A percentile compares a stretch with the other conserved stretches of the same genome.
phyloP scores from a whole-genome alignment of 345 rosid species.

The Brassica rapa region DNA sequence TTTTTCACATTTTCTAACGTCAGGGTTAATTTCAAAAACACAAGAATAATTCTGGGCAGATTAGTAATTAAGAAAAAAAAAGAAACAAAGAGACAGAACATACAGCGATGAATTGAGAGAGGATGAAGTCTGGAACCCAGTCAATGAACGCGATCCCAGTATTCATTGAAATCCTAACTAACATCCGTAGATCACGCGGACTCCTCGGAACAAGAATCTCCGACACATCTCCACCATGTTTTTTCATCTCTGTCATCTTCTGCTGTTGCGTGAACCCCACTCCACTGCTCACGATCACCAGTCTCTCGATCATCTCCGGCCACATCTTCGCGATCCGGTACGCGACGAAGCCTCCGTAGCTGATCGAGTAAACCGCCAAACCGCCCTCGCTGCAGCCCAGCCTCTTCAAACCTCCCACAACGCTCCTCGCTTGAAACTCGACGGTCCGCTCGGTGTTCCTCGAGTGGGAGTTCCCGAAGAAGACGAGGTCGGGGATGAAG shows the following conservation, averaged over 20 bases:
- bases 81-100: slow-evolving; percentile 18
- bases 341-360: slow-evolving; percentile 82
- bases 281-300: slow-evolving; percentile 71
- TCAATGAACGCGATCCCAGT: slow-evolving; percentile 37
- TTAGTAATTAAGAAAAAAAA: not conserved
- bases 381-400: slow-evolving; percentile 51
- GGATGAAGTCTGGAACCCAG: slow-evolving; percentile 64
- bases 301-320: slow-evolving; percentile 52
- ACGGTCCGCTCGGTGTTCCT: slow-evolving; percentile 45
- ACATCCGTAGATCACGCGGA: slow-evolving; percentile 51
- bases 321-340: slow-evolving; percentile 64
- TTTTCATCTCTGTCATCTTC: slow-evolving; percentile 46
- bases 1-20: not conserved
- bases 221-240: slow-evolving; percentile 47
- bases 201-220: slow-evolving; percentile 58
- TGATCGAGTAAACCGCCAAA: slow-evolving; percentile 53
- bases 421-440: slow-evolving; percentile 59
- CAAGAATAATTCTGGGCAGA: not conserved
- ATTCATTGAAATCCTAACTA: slow-evolving; percentile 49
- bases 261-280: slow-evolving; percentile 51
- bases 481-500: slow-evolving; percentile 67
- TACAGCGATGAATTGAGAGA: slow-evolving; percentile 61
- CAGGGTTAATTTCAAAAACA: not conserved
- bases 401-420: slow-evolving; percentile 54
- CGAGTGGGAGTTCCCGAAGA: slow-evolving; percentile 64